Evolutionary conservation across 768 basidiomycete species (phyloP), one percentile per base, ranked within the genome.

Genomic region (Tylopilus balloui): DNA sequence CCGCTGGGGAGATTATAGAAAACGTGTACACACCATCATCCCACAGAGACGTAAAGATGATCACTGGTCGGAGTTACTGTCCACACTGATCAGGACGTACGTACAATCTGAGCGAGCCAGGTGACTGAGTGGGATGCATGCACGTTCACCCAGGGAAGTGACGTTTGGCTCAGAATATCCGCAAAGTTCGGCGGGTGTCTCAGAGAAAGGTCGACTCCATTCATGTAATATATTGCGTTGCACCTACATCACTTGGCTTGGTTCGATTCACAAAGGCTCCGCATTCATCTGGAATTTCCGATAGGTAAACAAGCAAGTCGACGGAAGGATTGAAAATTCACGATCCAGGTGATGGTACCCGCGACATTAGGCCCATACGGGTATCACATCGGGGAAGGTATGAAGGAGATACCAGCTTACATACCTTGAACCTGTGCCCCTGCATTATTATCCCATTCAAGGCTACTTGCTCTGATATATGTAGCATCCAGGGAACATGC

Each of bases 301-400:
- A 14, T 12, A n/a, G 29, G 27, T 32, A 37, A 50, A 37, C 31
- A n/a, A 31, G 32, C 28, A 1, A n/a, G 42, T 39, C 40, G 40
- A 19, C 28, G 34, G 21, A 47, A 29, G 14, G 13, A 42, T 25
- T 40, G 15, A 28, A 51, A 27, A 28, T 35, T 37, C 47, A 38
- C n/a, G 28, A 42, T 39, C 38, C 23, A 14, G 15, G 24, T 42
- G n/a, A 21, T 13, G 46, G 32, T 6, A 28, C 12, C 23, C 34
- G 13, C 38, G 28, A 42, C 45, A 41, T 20, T 38, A n/a, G 40
- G 27, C 28, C 42, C 15, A 27, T 29, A 14, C 25, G 39, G 53
- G 58, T 63, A 42, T 56, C 61, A 63, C 51, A 63, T 60, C 51
- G 55, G 54, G 42, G 28, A 42, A 40, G 42, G 51, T 27, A 39